Evolutionary conservation across 2,329 filamentous ascomycete species (phyloP).

Genomic region (Nemania diffusa): DNA sequence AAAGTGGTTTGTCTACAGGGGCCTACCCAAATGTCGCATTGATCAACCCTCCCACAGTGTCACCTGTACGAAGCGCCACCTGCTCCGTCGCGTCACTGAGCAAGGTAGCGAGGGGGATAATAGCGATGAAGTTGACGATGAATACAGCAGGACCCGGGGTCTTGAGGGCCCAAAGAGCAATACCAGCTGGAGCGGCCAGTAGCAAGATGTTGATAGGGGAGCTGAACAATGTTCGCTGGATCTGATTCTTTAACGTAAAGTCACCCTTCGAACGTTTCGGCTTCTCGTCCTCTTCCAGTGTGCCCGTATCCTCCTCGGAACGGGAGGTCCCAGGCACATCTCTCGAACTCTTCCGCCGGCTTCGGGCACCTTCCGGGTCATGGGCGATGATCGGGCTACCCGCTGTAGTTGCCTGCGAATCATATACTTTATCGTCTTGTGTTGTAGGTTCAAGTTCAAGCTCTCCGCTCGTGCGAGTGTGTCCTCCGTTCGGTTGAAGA

Average conservation of each 20-base stretch:
- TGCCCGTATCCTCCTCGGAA: constrained; percentile 39
- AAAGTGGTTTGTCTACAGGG: not conserved
- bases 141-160: constrained; percentile 65
- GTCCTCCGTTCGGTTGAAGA: constrained; percentile 14
- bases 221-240: constrained; percentile 78
- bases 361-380: constrained; percentile 7
- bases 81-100: constrained; percentile 91
- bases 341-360: constrained; percentile 28
- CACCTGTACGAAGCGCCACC: constrained; percentile 81
- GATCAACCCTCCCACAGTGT: constrained; percentile 86
- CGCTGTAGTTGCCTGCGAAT: constrained; percentile 31
- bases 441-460: not conserved
- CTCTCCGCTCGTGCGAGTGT: constrained; percentile 13
- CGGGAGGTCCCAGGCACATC: not conserved
- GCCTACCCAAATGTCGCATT: constrained; percentile 88
- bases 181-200: constrained; percentile 80
- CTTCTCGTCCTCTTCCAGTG: constrained; percentile 42
- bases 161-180: constrained; percentile 76
- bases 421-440: constrained; percentile 22
- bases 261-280: constrained; percentile 61
- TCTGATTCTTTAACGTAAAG: constrained; percentile 71
- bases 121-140: constrained; percentile 92
- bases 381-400: constrained; percentile 21
- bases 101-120: constrained; percentile 88
- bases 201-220: constrained; percentile 90